These are phyloP conservation scores for Fraxinus velutina DNA, from an alignment of 305 asterid genomes.

Conservation along the genomic window DNA sequence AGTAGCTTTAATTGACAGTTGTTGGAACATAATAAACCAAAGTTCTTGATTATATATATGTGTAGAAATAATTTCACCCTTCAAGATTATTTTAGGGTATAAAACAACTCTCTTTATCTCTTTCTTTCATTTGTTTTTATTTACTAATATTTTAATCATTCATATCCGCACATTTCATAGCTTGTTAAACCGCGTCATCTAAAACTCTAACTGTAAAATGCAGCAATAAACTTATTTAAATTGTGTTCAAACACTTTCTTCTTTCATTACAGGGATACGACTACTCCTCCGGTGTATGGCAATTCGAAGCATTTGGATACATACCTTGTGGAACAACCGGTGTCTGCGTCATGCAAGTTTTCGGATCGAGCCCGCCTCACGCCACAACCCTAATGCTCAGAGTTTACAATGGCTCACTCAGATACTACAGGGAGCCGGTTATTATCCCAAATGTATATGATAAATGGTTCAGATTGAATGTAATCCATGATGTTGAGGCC, in stretches of 20 bases:
- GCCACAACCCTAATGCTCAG: slow-evolving; percentile 44
- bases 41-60: neutral
- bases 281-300: slow-evolving; percentile 47
- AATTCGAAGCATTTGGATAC: slow-evolving; percentile 39
- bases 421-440: slow-evolving; percentile 23
- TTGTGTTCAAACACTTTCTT: neutral
- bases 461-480: slow-evolving; percentile 38
- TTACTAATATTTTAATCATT: neutral
- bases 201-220: neutral
- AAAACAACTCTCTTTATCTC: neutral
- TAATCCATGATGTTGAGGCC: slow-evolving; percentile 37
- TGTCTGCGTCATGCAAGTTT: slow-evolving; percentile 47
- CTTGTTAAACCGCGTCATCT: neutral
- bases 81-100: neutral
- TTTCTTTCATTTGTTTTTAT: neutral
- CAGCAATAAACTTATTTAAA: neutral
- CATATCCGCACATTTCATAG: neutral
- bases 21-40: neutral
- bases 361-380: slow-evolving; percentile 28
- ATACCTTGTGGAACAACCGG: slow-evolving; percentile 33
- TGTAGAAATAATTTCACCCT: neutral
- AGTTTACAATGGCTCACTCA: slow-evolving; percentile 33
- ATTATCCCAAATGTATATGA: slow-evolving; percentile 27
- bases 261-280: slow-evolving; percentile 35
- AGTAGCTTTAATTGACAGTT: neutral